Evolutionary conservation across 1,284 basidiomycete genomes (phyloP).

Genomic region (Boletus sp.): DNA sequence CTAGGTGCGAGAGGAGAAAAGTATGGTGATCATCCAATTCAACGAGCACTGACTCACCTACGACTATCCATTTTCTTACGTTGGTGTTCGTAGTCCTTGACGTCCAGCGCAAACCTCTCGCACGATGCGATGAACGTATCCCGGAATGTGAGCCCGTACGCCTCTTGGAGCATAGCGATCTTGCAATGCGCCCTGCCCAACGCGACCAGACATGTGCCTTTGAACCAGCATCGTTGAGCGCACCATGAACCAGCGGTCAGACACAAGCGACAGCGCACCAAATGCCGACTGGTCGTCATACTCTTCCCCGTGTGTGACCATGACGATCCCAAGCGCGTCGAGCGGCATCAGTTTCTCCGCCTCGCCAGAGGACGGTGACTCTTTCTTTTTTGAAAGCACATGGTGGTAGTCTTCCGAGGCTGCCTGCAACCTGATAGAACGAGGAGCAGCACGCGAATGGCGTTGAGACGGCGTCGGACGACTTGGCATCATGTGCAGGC

Average conservation of each 20-base stretch:
- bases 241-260: not conserved
- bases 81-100: conserved; percentile 67
- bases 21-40: not conserved
- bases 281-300: conserved; percentile 70
- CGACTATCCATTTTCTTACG: conserved; percentile 80
- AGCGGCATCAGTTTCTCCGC: conserved; percentile 64
- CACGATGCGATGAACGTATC: conserved; percentile 70
- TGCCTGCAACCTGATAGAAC: conserved; percentile 54
- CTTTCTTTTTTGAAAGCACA: conserved; percentile 63
- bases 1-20: conserved; percentile 36
- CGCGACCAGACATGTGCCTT: conserved; percentile 66
- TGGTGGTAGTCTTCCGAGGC: conserved; percentile 61
- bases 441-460: too few relatives aligned
- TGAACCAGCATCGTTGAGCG: not conserved
- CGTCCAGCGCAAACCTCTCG: conserved; percentile 56
- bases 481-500: too few relatives aligned
- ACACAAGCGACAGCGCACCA: conserved; percentile 41
- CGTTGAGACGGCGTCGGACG: not conserved
- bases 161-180: conserved; percentile 76
- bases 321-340: conserved; percentile 78
- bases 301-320: conserved; percentile 83
- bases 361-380: conserved; percentile 53
- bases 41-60: conserved; percentile 42
- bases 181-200: conserved; percentile 80
- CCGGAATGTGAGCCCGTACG: conserved; percentile 64